Conservation (phyloP, 169 alveolate genomes). For the Plasmodium cynomolgi region DNA sequence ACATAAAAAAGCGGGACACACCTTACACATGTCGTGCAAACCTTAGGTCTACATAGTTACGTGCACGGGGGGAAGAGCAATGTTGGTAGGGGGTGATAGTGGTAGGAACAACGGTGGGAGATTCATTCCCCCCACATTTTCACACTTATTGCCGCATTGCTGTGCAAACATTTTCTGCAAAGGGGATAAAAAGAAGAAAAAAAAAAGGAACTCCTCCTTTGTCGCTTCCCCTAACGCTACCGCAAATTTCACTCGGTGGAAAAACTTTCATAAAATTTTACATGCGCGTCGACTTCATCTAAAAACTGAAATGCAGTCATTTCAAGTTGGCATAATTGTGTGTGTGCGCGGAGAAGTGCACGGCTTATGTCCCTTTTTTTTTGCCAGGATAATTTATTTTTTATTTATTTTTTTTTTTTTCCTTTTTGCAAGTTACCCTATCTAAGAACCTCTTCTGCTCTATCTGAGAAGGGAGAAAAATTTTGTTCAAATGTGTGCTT, state of each 20-base stretch:
- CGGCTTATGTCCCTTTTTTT: not conserved
- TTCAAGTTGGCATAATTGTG: not conserved
- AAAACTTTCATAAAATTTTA: slow-evolving; percentile 33
- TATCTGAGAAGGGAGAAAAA: slow-evolving; percentile 5
- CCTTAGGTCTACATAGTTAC: not conserved
- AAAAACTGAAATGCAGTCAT: not conserved
- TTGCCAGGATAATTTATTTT: not conserved
- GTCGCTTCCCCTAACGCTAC: not conserved
- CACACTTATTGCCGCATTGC: not conserved
- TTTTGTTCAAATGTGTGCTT: not conserved
- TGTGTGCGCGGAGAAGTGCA: not conserved
- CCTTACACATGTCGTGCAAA: not conserved
- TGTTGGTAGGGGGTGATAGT: not conserved
- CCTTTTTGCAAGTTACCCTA: not conserved
- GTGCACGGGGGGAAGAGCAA: not conserved
- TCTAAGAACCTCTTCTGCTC: slow-evolving; percentile 38
- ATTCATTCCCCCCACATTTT: not conserved
- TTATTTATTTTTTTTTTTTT: not conserved
- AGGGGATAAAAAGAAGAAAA: not conserved
- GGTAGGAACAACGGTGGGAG: not conserved
- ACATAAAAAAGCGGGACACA: not conserved
- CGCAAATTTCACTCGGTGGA: slow-evolving; percentile 4
- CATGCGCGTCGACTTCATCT: slow-evolving; percentile 16
- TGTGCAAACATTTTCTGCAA: not conserved
- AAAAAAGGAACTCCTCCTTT: not conserved